Conservation (phyloP, 1,139 yeast genomes). For the Scheffersomyces cryptocercus region DNA sequence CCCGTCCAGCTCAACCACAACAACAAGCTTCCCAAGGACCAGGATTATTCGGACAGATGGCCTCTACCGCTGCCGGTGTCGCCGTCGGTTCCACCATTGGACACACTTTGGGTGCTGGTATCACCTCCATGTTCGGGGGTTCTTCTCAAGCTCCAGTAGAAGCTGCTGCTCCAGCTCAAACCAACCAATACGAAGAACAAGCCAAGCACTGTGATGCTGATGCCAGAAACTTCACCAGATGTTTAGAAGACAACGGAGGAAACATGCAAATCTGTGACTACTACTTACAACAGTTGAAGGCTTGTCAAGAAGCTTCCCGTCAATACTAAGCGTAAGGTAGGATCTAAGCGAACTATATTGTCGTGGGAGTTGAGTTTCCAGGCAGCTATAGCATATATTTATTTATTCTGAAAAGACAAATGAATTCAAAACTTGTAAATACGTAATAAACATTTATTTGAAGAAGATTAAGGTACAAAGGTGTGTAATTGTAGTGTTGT, state of each 20-base stretch:
- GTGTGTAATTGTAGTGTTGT: too few relatives aligned
- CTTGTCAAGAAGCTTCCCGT: conserved; percentile 93
- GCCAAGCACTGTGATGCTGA: conserved; percentile 79
- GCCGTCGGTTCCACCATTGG: conserved; percentile 98
- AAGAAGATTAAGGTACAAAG: too few relatives aligned
- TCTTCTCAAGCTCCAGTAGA: conserved; percentile 58
- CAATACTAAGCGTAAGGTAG: conserved; percentile 50
- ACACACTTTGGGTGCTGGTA: conserved; percentile 94
- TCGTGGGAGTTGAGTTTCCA: too few relatives aligned
- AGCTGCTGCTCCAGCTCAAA: conserved; percentile 38
- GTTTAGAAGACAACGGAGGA: conserved; percentile 90
- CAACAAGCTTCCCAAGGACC: conserved; percentile 54
- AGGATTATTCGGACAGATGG: conserved; percentile 96
- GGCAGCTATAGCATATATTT: too few relatives aligned
- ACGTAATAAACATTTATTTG: too few relatives aligned
- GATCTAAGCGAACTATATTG: too few relatives aligned
- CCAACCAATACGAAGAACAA: conserved; percentile 37
- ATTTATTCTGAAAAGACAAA: too few relatives aligned
- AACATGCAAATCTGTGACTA: conserved; percentile 96
- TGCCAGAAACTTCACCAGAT: conserved; percentile 93
- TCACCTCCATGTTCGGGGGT: conserved; percentile 86
- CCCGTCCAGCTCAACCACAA: conserved; percentile 45
- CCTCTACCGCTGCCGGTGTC: conserved; percentile 98
- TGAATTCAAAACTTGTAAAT: too few relatives aligned
- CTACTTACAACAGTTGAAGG: conserved; percentile 94